Evolutionary conservation across 768 basidiomycete species (phyloP).

Genomic region (Cystofilobasidium ferigula): DNA sequence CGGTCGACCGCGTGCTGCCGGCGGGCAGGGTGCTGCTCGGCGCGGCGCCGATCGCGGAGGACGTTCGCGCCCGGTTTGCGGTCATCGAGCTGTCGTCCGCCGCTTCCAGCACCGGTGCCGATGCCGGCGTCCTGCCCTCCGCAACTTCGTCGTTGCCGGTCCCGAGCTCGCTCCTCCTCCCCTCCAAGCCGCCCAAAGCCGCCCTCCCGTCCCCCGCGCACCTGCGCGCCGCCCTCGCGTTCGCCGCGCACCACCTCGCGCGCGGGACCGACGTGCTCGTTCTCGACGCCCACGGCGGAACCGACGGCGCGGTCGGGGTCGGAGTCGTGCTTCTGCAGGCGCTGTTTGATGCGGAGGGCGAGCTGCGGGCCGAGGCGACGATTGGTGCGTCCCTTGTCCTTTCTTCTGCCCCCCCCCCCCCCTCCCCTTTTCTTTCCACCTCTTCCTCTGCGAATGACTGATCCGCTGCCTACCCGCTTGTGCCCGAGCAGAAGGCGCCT

Average conservation of each 20-base stretch:
- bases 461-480: background rate
- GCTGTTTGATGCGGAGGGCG: constrained; percentile 52
- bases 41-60: too few relatives aligned
- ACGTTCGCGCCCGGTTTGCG: too few relatives aligned
- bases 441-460: background rate
- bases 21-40: background rate
- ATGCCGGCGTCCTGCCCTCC: background rate
- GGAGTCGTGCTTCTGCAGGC: constrained; percentile 50
- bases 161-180: constrained; percentile 3
- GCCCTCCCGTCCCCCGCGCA: constrained; percentile 28
- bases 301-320: constrained; percentile 54
- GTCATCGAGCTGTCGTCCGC: background rate
- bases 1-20: background rate
- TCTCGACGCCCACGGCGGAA: constrained; percentile 50
- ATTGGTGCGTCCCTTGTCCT: background rate
- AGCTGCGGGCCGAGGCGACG: background rate
- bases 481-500: background rate
- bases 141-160: background rate
- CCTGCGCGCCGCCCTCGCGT: constrained; percentile 46
- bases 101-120: background rate
- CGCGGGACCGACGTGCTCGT: constrained; percentile 43
- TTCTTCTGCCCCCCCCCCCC: background rate
- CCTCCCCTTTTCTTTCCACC: background rate
- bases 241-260: constrained; percentile 42
- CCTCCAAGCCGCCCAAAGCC: constrained; percentile 6